Base-by-base conservation (phyloP, 2,329 filamentous ascomycete genomes). In the Penicillium sp. region DNA sequence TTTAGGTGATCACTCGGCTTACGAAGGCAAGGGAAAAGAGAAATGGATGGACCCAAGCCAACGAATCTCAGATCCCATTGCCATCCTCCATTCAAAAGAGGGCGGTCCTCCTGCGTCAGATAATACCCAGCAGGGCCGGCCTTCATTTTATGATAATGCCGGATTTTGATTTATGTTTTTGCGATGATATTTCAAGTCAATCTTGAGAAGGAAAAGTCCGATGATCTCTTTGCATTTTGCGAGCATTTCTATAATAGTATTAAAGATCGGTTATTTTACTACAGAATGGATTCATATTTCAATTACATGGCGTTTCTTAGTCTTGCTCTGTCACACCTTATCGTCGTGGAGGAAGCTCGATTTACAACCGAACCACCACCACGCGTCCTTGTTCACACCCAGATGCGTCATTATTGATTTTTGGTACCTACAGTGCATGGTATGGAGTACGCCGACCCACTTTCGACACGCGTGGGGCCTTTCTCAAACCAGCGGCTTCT, bases 81-180 rank as follows among this genome's bases (percentile, higher is more conserved):
- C 52, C 25, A 45, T 55, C n/a, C 23, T 54, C 49, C 29, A 68
- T 69, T 56, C 64, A 44, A 35, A 68, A 58, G 53, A 51, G 35
- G 53, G 22, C 57, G 49, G 54, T 18, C 31, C 53, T 46, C 60
- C 58, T 57, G 54, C 51, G 33, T 61, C 64, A 49, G 53, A 61
- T 37, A 47, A 47, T 29, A 37, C 58, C 49, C 53, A 64, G 46
- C 46, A 48, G 52, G 61, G 51, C 15, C 58, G 56, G 43, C 48
- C 61, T 53, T 56, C 56, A 48, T 60, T 57, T 31, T 51, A 51
- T 33, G 54, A 58, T 27, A 48, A 52, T 31, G 3, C 31, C 37
- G 40, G 45, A 6, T 63, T 60, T 37, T 62, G 41, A 60, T 56
- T 41, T 25, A 31, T 52, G 42, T 42, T 51, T 43, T 51, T 22